These are phyloP conservation scores for Cairneyella variabilis DNA, from an alignment of 495 filamentous ascomycete species.

Conservation along the genomic window DNA sequence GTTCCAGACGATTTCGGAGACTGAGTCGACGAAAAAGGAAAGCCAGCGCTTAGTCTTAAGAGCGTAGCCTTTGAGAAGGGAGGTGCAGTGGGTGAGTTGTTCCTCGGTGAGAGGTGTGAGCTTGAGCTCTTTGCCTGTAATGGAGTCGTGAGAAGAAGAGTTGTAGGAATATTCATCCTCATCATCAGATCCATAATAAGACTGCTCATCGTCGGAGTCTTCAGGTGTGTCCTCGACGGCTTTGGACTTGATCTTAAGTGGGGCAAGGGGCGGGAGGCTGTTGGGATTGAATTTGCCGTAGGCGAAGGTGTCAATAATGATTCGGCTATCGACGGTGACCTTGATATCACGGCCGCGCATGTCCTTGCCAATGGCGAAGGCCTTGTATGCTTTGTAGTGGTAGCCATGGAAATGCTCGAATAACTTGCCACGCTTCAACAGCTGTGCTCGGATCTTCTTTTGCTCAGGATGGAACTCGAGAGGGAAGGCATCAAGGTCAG, in stretches of 20 bases:
- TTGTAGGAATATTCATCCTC: constrained; percentile 2
- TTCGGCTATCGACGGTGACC: constrained; percentile 37
- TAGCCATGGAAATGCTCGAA: constrained; percentile 77
- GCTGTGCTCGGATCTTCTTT: constrained; percentile 51
- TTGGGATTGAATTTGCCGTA: constrained; percentile 81
- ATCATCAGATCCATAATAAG: neutral
- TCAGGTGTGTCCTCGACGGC: constrained; percentile 31
- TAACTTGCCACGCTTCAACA: constrained; percentile 79
- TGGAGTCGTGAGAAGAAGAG: neutral
- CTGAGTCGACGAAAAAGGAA: constrained; percentile 25
- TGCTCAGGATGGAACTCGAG: constrained; percentile 75
- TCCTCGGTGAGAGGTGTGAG: constrained; percentile 13
- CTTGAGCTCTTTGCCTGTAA: neutral
- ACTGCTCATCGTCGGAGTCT: constrained; percentile 3
- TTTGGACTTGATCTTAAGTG: constrained; percentile 34
- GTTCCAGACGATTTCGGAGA: constrained; percentile 31
- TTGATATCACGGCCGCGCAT: too few species aligned
- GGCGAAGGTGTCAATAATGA: constrained; percentile 84
- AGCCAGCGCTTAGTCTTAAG: constrained; percentile 25
- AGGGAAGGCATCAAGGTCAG: constrained; percentile 71
- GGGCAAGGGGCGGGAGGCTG: constrained; percentile 5
- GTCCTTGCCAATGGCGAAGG: too few species aligned
- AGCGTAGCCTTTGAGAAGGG: constrained; percentile 13
- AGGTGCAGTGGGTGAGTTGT: constrained; percentile 9
- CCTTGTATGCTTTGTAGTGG: constrained; percentile 59